Conservation (phyloP, 305 asterid genomes). For the Ruellia speciosa region DNA sequence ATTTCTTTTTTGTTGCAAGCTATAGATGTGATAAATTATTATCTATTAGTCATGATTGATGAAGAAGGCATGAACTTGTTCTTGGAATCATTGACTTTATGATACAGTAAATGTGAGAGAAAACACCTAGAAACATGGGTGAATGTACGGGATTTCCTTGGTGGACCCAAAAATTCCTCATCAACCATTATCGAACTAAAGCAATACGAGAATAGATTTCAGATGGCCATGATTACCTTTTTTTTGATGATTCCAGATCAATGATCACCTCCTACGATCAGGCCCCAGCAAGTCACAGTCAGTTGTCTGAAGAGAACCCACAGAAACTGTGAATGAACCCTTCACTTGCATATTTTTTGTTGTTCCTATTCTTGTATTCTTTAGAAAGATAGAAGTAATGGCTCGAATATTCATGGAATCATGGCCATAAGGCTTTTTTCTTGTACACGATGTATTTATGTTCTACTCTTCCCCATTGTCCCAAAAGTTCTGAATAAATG, state of each 20-base stretch:
- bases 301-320: conserved; percentile 37
- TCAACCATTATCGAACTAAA: conserved; percentile 61
- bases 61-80: conserved; percentile 70
- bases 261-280: conserved; percentile 59
- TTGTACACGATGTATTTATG: too few species aligned
- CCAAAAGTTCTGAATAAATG: too few species aligned
- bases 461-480: too few species aligned
- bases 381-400: too few species aligned
- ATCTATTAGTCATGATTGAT: conserved; percentile 63
- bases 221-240: conserved; percentile 69
- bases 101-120: conserved; percentile 79
- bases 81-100: conserved; percentile 72
- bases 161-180: conserved; percentile 52
- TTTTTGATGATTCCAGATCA: conserved; percentile 69
- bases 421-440: too few species aligned
- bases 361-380: too few species aligned
- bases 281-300: conserved; percentile 55
- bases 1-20: conserved; percentile 32
- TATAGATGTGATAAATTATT: conserved; percentile 70
- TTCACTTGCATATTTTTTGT: too few species aligned
- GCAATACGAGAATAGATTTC: conserved; percentile 65
- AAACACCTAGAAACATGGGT: conserved; percentile 76
- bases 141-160: conserved; percentile 62
- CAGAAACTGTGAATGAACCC: too few species aligned
- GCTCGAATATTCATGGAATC: too few species aligned